Base-by-base conservation (phyloP, 129 eudicot species). In the Escallonia herrerae region DNA sequence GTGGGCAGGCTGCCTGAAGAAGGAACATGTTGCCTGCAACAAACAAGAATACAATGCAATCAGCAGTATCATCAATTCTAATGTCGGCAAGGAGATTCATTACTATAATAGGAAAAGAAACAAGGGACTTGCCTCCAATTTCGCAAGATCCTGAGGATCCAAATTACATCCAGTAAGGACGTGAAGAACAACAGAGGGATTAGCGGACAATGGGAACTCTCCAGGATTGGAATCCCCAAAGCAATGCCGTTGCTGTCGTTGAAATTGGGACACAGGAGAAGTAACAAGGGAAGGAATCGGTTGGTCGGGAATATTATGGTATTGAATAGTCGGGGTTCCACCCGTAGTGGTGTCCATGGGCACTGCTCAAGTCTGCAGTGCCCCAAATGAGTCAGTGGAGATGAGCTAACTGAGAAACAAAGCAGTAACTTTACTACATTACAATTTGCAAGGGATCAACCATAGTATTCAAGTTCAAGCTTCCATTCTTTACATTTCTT, bases 291-390 rank as follows among this genome's bases (percentile, higher is more conserved):
- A 62, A 44, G 88, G 60, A 58, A 85, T 63, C 13, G 82, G 74
- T 74, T 93, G 99, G 8, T 86, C 99, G 5, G 95, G 33, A 13
- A 93, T 80, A 80, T 74, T 86, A 68, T 76, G 91, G 81, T 68
- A 83, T 67, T 86, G 99, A 72, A 83, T 71, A 56, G 82, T 83
- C 22, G 88, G 78, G 9, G 95, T 71, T 78, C 86, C 96, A 78
- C 99, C 81, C 9, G 87, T 74, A 40, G 99, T 79, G 84, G 96
- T 84, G 50, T 93, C 99, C 99, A 93, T 91, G 95, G 96, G 96
- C 99, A 93, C 96, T 76, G 91, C 96, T 79, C 63, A 45, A 56
- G 68, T 68, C 72, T 81, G 96, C 87, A 89, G 94, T 89, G 94
- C 94, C 95, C 94, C 49, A 0, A 76, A 78, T 72, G 70, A 66